Percentiles rank a stretch among this genome's conserved stretches.
Evolutionary conservation across 192 early-diverging fungal genomes (phyloP).

Genomic region (Funneliformis mosseae): DNA sequence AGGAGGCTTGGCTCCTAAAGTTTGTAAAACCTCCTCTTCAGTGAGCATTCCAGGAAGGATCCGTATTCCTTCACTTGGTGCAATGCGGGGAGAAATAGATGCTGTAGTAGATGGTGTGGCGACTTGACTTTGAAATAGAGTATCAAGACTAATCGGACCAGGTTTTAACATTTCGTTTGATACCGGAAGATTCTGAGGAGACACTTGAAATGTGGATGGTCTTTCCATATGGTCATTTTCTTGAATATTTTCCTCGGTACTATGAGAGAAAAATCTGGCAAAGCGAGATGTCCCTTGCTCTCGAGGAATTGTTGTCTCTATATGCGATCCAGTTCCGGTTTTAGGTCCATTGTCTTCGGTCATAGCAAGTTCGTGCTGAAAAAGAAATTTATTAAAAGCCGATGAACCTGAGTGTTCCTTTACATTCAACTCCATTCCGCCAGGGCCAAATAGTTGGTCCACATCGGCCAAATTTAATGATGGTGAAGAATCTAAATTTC

Average conservation of each 20-base stretch:
- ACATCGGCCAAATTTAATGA: slow-evolving; percentile 42
- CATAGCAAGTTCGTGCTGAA: slow-evolving; percentile 45
- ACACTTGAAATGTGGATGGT: background rate
- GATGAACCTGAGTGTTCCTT: slow-evolving; percentile 38
- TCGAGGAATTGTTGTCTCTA: slow-evolving; percentile 15
- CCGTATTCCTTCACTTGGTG: slow-evolving; percentile 6
- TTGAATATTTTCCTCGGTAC: slow-evolving; percentile 41
- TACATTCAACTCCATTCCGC: slow-evolving; percentile 41
- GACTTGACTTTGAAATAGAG: slow-evolving; percentile 54
- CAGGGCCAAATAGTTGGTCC: slow-evolving; percentile 50
- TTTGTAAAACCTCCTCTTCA: slow-evolving; percentile 56
- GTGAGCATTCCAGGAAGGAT: slow-evolving; percentile 46
- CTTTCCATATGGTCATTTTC: slow-evolving; percentile 18
- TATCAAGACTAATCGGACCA: slow-evolving; percentile 48
- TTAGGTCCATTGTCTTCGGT: slow-evolving; percentile 32
- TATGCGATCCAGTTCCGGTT: background rate
- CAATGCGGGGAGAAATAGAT: slow-evolving; percentile 3
- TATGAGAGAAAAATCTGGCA: slow-evolving; percentile 59
- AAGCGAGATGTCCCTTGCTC: slow-evolving; percentile 59
- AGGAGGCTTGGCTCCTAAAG: slow-evolving; percentile 42
- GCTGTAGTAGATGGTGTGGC: slow-evolving; percentile 28
- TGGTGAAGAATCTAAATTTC: background rate
- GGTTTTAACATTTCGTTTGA: slow-evolving; percentile 34
- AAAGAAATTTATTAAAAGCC: slow-evolving; percentile 52
- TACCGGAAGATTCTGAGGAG: slow-evolving; percentile 31